Base-by-base conservation (phyloP, 768 basidiomycete genomes). In the Kwoniella newhampshirensis region DNA sequence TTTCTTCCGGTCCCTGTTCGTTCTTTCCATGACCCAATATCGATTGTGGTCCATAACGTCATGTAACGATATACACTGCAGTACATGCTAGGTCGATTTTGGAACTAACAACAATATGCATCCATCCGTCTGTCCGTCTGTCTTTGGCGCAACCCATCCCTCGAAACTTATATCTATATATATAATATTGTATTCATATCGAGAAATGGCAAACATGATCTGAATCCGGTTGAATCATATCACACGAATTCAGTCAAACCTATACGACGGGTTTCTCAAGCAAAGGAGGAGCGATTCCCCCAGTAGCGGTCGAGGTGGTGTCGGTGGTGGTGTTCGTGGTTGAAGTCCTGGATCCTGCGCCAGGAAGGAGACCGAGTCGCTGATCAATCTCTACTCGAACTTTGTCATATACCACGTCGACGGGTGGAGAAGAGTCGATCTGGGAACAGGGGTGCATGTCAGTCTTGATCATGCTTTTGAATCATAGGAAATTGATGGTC, bases 331-430 rank as follows among this genome's bases (percentile, higher is more conserved):
- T 35, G 20, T 28, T 30, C 50, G 37, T 6, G 4, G 39, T n/a
- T 4, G 49, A 11, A n/a, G n/a, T n/a, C n/a, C n/a, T n/a, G n/a
- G n/a, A n/a, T n/a, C n/a, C n/a, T n/a, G n/a, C n/a, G 20, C 54
- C 4, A 9, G 51, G 7, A 26, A 56, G 25, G 15, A 30, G 40
- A 37, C 57, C 64, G 32, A 87, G 77, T 21, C 86, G 67, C 51
- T 80, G 79, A 46, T 77, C 74, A 41, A 93, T 81, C 21, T 81
- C 83, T 11, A 69, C 73, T 57, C 80, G 81, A 18, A 88, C 83
- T 48, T 82, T 78, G 53, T 77, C 75, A 76, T 91, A 83, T 20
- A 91, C 91, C 57, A 84, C 82, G 5, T 91, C 87, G 51, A 90
- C 80, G 9, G 83, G 71, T n/a, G 77, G 75, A 12, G 77, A 75